These are phyloP conservation scores for Eucalyptus albens DNA, from an alignment of 345 rosid species.

Conservation along the genomic window DNA sequence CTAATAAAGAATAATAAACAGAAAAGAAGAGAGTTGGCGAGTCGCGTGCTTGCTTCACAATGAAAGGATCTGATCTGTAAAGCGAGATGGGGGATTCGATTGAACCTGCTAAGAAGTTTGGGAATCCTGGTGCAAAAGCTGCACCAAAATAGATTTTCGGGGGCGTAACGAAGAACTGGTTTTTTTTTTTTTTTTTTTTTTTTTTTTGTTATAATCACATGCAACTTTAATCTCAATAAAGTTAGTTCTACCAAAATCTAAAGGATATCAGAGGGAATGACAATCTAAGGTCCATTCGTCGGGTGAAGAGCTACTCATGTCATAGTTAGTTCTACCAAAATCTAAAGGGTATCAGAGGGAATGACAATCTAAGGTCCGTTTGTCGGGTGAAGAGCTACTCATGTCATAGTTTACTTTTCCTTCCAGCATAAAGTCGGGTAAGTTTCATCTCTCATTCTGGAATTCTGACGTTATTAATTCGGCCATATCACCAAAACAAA, in stretches of 20 bases:
- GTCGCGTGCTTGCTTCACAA: not conserved
- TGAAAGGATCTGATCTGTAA: not conserved
- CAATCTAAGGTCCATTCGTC: not conserved
- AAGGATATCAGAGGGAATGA: not conserved
- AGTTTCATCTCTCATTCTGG: not conserved
- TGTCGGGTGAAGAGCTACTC: not conserved
- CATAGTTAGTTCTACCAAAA: not conserved
- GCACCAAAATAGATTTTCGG: not conserved
- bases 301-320: no score
- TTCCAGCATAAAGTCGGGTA: not conserved
- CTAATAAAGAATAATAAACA: not conserved
- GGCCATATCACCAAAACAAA: not conserved
- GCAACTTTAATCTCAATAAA: not conserved
- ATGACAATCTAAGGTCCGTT: not conserved
- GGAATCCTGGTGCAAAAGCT: not conserved
- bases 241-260: not conserved
- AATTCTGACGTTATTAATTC: not conserved
- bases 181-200: fast-evolving
- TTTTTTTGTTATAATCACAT: not conserved
- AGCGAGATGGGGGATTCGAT: not conserved
- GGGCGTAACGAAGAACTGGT: not conserved
- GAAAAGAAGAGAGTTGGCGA: not conserved
- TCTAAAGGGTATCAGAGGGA: not conserved
- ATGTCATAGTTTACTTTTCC: not conserved
- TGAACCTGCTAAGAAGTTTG: not conserved